Base-by-base conservation (phyloP, 805 yeast genomes). In the Myxozyma monticola region DNA sequence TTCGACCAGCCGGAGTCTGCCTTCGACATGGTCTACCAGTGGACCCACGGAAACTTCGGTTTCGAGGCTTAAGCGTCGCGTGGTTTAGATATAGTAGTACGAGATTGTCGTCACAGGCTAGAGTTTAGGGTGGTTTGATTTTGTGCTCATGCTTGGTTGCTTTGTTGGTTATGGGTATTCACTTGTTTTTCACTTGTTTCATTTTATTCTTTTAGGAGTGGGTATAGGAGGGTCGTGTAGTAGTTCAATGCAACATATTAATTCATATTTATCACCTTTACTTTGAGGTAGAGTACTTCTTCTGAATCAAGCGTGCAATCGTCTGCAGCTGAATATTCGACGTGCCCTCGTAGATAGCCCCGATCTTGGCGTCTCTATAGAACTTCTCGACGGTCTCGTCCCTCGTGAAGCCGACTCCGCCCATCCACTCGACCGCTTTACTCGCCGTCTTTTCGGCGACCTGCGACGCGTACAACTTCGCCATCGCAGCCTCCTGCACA, bases 1-100 rank as follows among this genome's bases (percentile, higher is more conserved):
- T 84, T 72, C 63, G 90, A 90, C 70, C 91, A 85, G 72, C 95
- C 96, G 17, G 81, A 78, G 62, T 76, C 76, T 63, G 72, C 96
- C 1, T 74, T 85, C 56, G 88, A 80, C 49, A 83, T 90, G 89
- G 78, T 90, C 56, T 85, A 88, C 73, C 77, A 84, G 66, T 91
- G 97, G 97, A 70, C 88, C 42, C 59, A 70, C 37, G 95, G 93
- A 25, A 84, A 85, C 65, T 79, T 55, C 38, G 47, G 43, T 17
- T 53, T 60, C 31, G 40, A 36, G 21, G 38, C 40, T 28, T 43
- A 39, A 30, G 25, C 33, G 21, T 3, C 20, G 24, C 14, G 21
- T 20, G 26, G 15, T 21, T 37, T 37, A 8, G 26, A 7, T 4
- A 22, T 21, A 21, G 28, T 4, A 7, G 14, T 37, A n/a, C n/a